A percentile compares a stretch with the other conserved stretches of the same genome.
phyloP scores from a whole-genome alignment of 2,329 filamentous ascomycete genomes.

The Penicillium polonicum region DNA sequence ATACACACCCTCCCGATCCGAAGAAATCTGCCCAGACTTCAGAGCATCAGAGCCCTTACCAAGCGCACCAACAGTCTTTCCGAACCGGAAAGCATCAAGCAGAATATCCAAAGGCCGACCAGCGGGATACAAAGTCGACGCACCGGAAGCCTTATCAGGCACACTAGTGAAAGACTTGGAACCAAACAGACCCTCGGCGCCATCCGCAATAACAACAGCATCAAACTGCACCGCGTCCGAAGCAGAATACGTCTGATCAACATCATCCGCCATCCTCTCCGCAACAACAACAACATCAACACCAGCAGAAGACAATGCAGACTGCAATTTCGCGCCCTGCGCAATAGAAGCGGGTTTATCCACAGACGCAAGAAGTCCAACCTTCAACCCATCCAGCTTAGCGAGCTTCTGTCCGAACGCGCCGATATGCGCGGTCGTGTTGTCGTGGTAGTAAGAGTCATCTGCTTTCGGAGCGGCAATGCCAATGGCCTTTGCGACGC shows the following conservation, averaged over 20 bases:
- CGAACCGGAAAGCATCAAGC: constrained; percentile 63
- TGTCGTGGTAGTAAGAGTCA: constrained; percentile 65
- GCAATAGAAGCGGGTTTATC: constrained; percentile 45
- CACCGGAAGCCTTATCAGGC: constrained; percentile 35
- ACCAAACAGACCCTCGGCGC: constrained; percentile 54
- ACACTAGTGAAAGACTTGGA: constrained; percentile 18
- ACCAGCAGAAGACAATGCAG: constrained; percentile 41
- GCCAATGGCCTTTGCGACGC: constrained; percentile 63
- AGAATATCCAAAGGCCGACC: constrained; percentile 65
- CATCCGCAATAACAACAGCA: constrained; percentile 58
- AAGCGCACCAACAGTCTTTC: constrained; percentile 66
- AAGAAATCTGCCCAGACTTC: constrained; percentile 46
- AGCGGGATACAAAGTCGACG: constrained; percentile 61
- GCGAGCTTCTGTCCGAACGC: constrained; percentile 59
- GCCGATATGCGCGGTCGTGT: constrained; percentile 61
- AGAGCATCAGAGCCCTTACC: constrained; percentile 48
- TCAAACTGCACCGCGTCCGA: constrained; percentile 54
- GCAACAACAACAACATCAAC: constrained; percentile 61
- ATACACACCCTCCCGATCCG: constrained; percentile 38
- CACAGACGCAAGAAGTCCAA: constrained; percentile 61
- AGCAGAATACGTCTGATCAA: constrained; percentile 64
- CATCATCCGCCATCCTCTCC: constrained; percentile 54
- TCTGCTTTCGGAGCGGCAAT: constrained; percentile 60
- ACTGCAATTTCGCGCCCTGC: constrained; percentile 53
- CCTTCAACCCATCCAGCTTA: constrained; percentile 61